Base-by-base conservation (phyloP, 257 asterid genomes). In the Echium plantagineum region DNA sequence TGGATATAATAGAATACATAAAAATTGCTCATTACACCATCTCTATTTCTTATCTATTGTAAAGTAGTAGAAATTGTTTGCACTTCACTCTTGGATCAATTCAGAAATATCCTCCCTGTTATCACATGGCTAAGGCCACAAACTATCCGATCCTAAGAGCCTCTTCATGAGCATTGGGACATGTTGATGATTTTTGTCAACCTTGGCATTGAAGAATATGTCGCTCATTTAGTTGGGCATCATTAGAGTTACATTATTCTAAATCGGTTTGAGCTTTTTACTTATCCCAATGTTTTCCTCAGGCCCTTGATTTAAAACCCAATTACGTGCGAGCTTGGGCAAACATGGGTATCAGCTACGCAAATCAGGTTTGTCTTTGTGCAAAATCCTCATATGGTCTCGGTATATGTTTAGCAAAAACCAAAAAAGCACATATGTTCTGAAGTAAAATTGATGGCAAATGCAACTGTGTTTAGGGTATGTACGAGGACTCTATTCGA, bases 271-370 rank as follows among this genome's bases (percentile, higher is more conserved):
- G 21, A 53, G 57, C 24, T 53, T 21, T 38, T 49, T 67, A 52
- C 20, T 26, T 53, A 30, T 69, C 63, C 57, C 46, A 63, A 60
- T 61, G 53, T 52, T 66, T 61, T 61, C 77, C 69, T 60, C 89
- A 93, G 99, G 99, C 99, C 54, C 80, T 93, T 53, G 97, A 93
- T 85, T 72, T 93, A 55, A 93, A 93, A 79, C 99, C 96, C 20
- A 93, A 89, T 69, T 93, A 93, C 58, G 99, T 89, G 55, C 97
- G 97, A 55, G 99, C 99, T 32, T 93, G 99, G 99, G 99, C 99
- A 49, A 93, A 93, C 76, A 89, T 93, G 96, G 99, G 99, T 26
- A 93, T 93, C 81, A 89, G 99, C 79, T 93, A 93, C 48, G 99
- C 97, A 62, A 93, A 93, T 78, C 99, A 93, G 97, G 99, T 93